A percentile compares a stretch with the other conserved stretches of the same genome.
Evolutionary conservation across 768 basidiomycete species (phyloP).

Genomic region (Phaeolepiota aurea): DNA sequence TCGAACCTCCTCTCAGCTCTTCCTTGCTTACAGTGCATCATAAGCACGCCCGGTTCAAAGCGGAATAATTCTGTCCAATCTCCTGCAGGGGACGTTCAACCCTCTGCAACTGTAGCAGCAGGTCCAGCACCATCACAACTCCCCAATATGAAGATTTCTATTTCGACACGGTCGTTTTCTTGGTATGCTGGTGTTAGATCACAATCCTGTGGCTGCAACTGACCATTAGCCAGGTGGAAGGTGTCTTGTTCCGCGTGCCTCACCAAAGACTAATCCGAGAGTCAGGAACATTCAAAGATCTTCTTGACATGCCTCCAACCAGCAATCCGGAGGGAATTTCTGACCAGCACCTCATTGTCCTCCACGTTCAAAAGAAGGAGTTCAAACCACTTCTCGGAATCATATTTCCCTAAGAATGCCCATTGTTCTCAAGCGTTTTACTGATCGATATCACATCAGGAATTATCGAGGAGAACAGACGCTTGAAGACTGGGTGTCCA

Average conservation of each 20-base stretch:
- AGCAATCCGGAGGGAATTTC: constrained; percentile 9
- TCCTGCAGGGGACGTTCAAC: too few relatives aligned
- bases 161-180: not conserved
- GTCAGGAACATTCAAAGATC: not conserved
- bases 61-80: too few relatives aligned
- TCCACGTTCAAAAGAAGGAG: constrained; percentile 16
- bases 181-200: too few relatives aligned
- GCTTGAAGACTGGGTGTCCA: constrained; percentile 20
- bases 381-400: constrained; percentile 27
- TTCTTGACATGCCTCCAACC: not conserved
- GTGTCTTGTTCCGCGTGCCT: not conserved
- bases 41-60: too few relatives aligned
- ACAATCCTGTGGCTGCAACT: too few relatives aligned
- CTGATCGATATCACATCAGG: not conserved
- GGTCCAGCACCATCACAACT: too few relatives aligned
- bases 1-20: too few relatives aligned
- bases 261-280: not conserved
- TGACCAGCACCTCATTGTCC: constrained; percentile 17
- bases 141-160: not conserved
- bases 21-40: too few relatives aligned
- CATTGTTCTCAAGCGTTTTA: not conserved
- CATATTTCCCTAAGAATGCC: constrained; percentile 19
- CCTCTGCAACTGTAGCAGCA: too few relatives aligned
- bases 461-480: not conserved
- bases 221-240: not conserved